These are phyloP conservation scores for Silene conica DNA, from an alignment of 148 eudicot genomes.

Conservation along the genomic window DNA sequence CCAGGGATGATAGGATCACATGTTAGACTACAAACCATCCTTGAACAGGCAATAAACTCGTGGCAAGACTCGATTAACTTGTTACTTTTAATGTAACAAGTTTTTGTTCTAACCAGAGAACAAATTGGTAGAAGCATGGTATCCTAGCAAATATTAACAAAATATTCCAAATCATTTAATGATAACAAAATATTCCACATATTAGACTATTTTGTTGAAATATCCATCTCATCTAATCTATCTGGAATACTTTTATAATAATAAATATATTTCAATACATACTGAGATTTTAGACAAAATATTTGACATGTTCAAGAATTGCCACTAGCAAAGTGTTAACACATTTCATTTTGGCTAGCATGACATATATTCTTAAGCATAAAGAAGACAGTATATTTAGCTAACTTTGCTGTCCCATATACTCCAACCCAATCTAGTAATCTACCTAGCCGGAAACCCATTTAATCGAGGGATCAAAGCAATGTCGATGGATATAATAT, in stretches of 20 bases:
- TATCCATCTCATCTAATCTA: no score
- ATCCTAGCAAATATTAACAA: constrained; percentile 31
- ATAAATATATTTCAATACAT: not conserved
- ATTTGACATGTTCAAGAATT: constrained; percentile 15
- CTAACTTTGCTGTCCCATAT: constrained; percentile 15
- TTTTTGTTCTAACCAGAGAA: constrained; percentile 34
- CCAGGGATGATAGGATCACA: no score
- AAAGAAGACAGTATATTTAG: constrained; percentile 17
- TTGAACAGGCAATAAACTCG: no score
- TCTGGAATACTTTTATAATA: no score
- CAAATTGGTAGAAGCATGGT: constrained; percentile 29
- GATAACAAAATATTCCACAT: no score
- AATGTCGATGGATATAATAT: not conserved
- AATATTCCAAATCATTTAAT: constrained; percentile 18
- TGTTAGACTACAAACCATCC: no score
- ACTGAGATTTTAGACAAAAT: no score
- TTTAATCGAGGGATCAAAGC: constrained; percentile 24
- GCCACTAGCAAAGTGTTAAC: constrained; percentile 27
- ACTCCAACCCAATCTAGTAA: constrained; percentile 22
- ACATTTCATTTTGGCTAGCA: constrained; percentile 35
- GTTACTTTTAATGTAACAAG: constrained; percentile 13
- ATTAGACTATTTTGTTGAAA: no score
- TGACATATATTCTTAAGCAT: constrained; percentile 26
- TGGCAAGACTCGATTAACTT: not conserved
- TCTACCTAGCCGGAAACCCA: constrained; percentile 25